These are phyloP conservation scores for Pelargonium fulgidum DNA, from an alignment of 441 rosid genomes.

Conservation along the genomic window DNA sequence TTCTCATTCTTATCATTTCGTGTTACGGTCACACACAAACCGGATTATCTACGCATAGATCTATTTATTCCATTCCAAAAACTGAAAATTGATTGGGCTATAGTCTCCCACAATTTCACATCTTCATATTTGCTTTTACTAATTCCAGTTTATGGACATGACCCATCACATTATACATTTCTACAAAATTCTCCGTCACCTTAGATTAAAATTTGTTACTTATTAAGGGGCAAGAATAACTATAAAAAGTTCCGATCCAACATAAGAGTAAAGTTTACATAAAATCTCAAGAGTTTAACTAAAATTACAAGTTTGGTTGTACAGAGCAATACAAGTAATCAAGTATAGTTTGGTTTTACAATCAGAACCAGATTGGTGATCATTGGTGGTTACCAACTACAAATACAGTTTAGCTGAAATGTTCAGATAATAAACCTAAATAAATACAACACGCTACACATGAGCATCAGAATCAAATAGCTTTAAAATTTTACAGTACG, in stretches of 20 bases:
- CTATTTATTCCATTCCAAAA: no score
- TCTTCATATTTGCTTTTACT: no score
- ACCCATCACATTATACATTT: background rate
- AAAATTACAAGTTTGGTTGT: slow-evolving; percentile 4
- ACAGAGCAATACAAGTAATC: background rate
- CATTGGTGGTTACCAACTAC: slow-evolving; percentile 6
- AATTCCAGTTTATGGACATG: no score
- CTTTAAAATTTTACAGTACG: slow-evolving; percentile 13
- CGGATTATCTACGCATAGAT: no score
- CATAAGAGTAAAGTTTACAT: background rate
- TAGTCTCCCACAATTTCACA: no score
- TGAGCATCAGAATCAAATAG: background rate
- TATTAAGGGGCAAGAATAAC: background rate
- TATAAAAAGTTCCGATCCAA: background rate
- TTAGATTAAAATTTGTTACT: no score
- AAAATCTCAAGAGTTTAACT: background rate
- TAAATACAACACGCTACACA: no score
- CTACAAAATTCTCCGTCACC: no score
- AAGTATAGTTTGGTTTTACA: background rate
- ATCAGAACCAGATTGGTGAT: slow-evolving; percentile 7
- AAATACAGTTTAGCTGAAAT: background rate
- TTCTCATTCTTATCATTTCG: no score
- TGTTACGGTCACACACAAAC: no score
- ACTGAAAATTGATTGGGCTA: no score
- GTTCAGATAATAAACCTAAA: no score